Base-by-base conservation (phyloP, 2,329 filamentous ascomycete species). In the Talaromyces sp. region DNA sequence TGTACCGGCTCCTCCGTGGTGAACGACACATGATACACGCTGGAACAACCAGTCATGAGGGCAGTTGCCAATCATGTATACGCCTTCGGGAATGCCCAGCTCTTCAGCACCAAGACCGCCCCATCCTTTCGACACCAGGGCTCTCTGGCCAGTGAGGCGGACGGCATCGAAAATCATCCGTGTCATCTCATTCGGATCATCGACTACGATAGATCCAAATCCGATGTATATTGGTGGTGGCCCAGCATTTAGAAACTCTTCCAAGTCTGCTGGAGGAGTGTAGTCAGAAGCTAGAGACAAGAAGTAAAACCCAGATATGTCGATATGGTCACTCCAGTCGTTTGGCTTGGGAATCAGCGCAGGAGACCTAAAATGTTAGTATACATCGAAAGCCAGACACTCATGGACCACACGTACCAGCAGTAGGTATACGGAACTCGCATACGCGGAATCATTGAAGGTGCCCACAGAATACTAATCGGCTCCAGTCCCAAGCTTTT, bases 1-100 rank as follows among this genome's bases (percentile, higher is more conserved):
- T 2, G 92, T 96, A 19, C 92, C 92, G 9, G 92, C 92, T 62
- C 92, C 92, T 25, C 92, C 92, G 65, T 96, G 92, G 70, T 96
- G 92, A 5, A 95, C 89, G 1, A 96, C 92, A 51, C 86, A 88
- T 0, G 90, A 89, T 0, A 96, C 91, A 42, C 84, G 87, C 65
- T 91, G 82, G 74, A 96, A 96, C 0, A 96, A 77, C 92, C 92
- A 96, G 75, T 96, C 92, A 65, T 96, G 92, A 1, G 92, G 92
- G 52, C 88, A 87, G 69, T 93, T 95, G 11, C 90, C 91, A 42
- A 96, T 81, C 85, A 96, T 91, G 71, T 90, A 91, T 1, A 96
- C 86, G 4, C 86, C 85, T 2, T 92, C 85, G 0, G 91, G 91
- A n/a, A 92, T 75, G 1, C 83, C 84, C 3, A 89, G 52, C 30